Conservation (phyloP, 2,329 filamentous ascomycete species). For the Trichoderma lentiforme region DNA sequence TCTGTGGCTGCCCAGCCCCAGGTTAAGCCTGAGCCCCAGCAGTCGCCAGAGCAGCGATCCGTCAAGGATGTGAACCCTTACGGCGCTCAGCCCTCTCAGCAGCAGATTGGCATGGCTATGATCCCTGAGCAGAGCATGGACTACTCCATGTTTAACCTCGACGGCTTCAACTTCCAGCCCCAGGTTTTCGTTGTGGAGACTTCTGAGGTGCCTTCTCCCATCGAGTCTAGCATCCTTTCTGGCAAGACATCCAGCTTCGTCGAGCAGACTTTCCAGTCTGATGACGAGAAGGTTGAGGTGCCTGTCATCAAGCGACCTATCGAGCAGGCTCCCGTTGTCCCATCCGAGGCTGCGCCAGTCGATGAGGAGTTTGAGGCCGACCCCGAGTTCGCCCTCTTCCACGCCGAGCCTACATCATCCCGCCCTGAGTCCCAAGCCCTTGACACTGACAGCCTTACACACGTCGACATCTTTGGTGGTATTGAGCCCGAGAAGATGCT, state of each 20-base stretch:
- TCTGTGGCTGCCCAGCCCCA: slow-evolving; percentile 38
- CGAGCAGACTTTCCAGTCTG: slow-evolving; percentile 39
- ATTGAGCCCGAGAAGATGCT: slow-evolving; percentile 63
- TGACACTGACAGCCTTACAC: slow-evolving; percentile 41
- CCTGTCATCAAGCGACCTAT: slow-evolving; percentile 50
- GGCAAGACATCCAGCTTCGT: slow-evolving; percentile 64
- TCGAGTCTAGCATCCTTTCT: slow-evolving; percentile 62
- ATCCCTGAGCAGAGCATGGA: slow-evolving; percentile 77
- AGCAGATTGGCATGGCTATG: slow-evolving; percentile 77
- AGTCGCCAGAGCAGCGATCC: slow-evolving; percentile 43
- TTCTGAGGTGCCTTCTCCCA: slow-evolving; percentile 58
- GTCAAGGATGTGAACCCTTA: slow-evolving; percentile 67
- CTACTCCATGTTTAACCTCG: slow-evolving; percentile 66
- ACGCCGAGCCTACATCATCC: slow-evolving; percentile 37
- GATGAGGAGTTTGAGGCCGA: slow-evolving; percentile 62
- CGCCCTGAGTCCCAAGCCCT: slow-evolving; percentile 30
- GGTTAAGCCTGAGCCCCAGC: slow-evolving; percentile 40
- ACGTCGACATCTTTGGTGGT: slow-evolving; percentile 48
- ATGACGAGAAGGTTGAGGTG: slow-evolving; percentile 56
- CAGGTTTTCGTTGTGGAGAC: slow-evolving; percentile 75
- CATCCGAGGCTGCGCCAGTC: slow-evolving; percentile 27
- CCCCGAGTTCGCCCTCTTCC: slow-evolving; percentile 59
- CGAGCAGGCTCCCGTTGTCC: slow-evolving; percentile 33
- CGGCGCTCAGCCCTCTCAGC: slow-evolving; percentile 52
- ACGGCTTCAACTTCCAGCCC: slow-evolving; percentile 60